Conservation (phyloP, 805 yeast species). For the Candida palmyrensis region DNA sequence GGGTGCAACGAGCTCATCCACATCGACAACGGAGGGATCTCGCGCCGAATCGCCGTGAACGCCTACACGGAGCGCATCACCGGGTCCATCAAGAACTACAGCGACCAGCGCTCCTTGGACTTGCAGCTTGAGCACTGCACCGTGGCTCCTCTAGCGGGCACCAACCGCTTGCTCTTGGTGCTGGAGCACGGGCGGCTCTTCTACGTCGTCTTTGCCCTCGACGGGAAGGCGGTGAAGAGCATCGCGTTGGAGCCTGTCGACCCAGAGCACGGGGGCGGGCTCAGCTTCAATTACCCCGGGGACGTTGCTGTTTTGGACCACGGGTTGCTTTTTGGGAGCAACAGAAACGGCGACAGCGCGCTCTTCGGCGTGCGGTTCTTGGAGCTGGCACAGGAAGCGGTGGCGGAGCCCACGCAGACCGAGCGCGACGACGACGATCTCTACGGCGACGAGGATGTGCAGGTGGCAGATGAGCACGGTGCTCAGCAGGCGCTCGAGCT, state of each 20-base stretch:
- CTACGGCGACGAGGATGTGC: slow-evolving; percentile 30
- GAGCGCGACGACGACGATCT: slow-evolving; percentile 46
- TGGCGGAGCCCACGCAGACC: slow-evolving; percentile 4
- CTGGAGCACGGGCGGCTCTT: slow-evolving; percentile 29
- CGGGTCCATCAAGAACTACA: slow-evolving; percentile 27
- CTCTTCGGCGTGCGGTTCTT: slow-evolving; percentile 40
- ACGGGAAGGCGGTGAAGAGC: slow-evolving; percentile 37
- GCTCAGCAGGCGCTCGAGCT: slow-evolving; percentile 25
- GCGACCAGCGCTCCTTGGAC: slow-evolving; percentile 47
- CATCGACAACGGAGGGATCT: slow-evolving; percentile 72
- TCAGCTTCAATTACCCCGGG: slow-evolving; percentile 34
- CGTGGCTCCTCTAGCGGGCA: slow-evolving; percentile 29
- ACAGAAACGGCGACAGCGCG: slow-evolving; percentile 54
- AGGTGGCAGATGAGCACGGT: too few species aligned
- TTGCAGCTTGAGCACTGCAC: slow-evolving; percentile 52
- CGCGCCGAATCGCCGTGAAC: slow-evolving; percentile 60
- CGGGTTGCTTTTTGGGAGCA: slow-evolving; percentile 53
- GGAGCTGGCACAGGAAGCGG: slow-evolving; percentile 5
- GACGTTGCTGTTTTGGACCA: slow-evolving; percentile 36
- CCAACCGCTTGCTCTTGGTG: slow-evolving; percentile 28
- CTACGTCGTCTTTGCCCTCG: slow-evolving; percentile 32
- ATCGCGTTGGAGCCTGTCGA: slow-evolving; percentile 28
- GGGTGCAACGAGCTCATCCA: slow-evolving; percentile 79
- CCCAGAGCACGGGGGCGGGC: slow-evolving; percentile 20
- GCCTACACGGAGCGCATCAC: slow-evolving; percentile 40